phyloP scores from a whole-genome alignment of 352 stramenopile genomes.

The Phytophthora foliorum region DNA sequence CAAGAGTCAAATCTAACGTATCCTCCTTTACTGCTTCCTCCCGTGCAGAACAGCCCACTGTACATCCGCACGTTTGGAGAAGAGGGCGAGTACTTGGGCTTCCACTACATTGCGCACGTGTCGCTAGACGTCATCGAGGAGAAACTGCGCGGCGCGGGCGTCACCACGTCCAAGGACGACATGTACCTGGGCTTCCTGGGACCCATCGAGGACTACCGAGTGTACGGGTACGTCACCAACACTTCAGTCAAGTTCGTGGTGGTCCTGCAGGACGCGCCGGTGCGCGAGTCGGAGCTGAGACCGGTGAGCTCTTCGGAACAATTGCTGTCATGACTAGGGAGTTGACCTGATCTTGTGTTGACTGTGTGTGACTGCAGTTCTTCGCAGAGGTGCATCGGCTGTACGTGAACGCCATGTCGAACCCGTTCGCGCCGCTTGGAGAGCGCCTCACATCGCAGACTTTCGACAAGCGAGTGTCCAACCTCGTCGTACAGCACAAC shows the following conservation, averaged over 20 bases:
- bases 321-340: background rate
- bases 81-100: constrained; percentile 82
- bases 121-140: constrained; percentile 89
- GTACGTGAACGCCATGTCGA: constrained; percentile 91
- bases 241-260: constrained; percentile 87
- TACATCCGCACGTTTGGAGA: constrained; percentile 88
- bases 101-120: constrained; percentile 91
- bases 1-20: background rate
- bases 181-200: constrained; percentile 90
- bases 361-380: constrained; percentile 55
- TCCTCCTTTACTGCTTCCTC: background rate
- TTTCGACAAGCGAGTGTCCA: constrained; percentile 86
- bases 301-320: constrained; percentile 42
- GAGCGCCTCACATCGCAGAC: constrained; percentile 82
- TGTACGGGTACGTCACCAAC: constrained; percentile 91
- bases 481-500: constrained; percentile 83
- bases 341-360: constrained; percentile 8
- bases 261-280: constrained; percentile 78
- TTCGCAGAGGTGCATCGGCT: constrained; percentile 86
- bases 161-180: constrained; percentile 75
- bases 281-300: constrained; percentile 84
- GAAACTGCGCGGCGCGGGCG: constrained; percentile 63
- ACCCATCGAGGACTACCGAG: constrained; percentile 87
- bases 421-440: constrained; percentile 84
- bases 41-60: constrained; percentile 75